Evolutionary conservation across 2,329 filamentous ascomycete genomes (phyloP).

Genomic region (Zasmidium citrigriseum): DNA sequence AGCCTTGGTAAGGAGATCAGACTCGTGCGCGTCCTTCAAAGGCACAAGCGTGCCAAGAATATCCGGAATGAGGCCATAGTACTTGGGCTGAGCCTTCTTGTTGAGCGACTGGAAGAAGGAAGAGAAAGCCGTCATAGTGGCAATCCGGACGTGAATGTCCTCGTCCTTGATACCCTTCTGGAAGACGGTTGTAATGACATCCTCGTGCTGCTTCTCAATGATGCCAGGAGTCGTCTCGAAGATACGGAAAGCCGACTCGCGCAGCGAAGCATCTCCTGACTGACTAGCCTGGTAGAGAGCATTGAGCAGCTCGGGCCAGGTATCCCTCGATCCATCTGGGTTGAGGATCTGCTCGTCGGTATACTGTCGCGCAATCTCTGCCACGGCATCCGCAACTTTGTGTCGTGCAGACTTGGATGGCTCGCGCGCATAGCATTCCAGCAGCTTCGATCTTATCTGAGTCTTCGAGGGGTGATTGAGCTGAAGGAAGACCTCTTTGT

Average conservation of each 20-base stretch:
- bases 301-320: conserved; percentile 86
- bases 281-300: conserved; percentile 89
- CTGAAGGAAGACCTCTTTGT: conserved; percentile 82
- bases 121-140: conserved; percentile 95
- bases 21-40: conserved; percentile 87
- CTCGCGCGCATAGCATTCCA: conserved; percentile 75
- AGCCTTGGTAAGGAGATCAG: conserved; percentile 86
- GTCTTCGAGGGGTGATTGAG: conserved; percentile 71
- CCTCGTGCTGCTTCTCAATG: conserved; percentile 93
- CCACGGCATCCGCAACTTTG: conserved; percentile 97
- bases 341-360: conserved; percentile 64
- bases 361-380: conserved; percentile 92
- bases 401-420: conserved; percentile 75
- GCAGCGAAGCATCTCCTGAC: conserved; percentile 76
- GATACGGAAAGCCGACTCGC: conserved; percentile 91
- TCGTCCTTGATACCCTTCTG: conserved; percentile 89
- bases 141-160: conserved; percentile 81
- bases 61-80: conserved; percentile 82
- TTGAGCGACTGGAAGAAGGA: conserved; percentile 89
- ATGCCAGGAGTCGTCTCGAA: conserved; percentile 93
- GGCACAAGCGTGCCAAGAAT: conserved; percentile 93
- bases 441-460: conserved; percentile 79
- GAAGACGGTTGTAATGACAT: conserved; percentile 85
- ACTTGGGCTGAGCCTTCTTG: conserved; percentile 87
- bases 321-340: conserved; percentile 45